Base-by-base conservation (phyloP, 177 flowering plant species). In the Vitis hybrid region DNA sequence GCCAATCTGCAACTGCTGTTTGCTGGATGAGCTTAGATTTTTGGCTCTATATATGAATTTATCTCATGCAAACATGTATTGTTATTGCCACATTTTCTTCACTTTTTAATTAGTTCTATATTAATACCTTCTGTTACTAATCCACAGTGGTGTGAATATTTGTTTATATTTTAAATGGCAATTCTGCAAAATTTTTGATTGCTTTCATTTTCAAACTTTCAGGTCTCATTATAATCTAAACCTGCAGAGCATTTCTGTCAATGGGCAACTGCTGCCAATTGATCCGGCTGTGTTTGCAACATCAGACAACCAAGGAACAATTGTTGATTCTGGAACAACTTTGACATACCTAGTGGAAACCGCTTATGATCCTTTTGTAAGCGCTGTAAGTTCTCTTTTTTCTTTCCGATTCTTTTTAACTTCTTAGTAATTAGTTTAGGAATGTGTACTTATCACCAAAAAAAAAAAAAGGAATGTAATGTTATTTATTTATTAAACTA, bases 311-410 rank as follows among this genome's bases (percentile, higher is more conserved):
- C 77, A 74, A 33, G 92, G 89, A 69, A 88, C 94, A 50, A 88
- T 89, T 64, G 67, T 89, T 53, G 90, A 89, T 70, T 82, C 94
- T 28, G 92, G 94, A 71, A 89, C 92, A 68, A 88, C 91, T 53
- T 82, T 89, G 80, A 78, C 94, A 9, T 89, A 89, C 74, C 88
- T 89, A 59, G 87, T 83, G n/a, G 88, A 81, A 74, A 89, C 85
- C 70, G 92, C 90, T 59, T 88, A 82, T 77, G 87, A 86, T 83
- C 80, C 78, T 38, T 77, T 84, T 65, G 79, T 84, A 52, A 71
- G 60, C 74, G 77, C 83, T 59, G 88, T 84, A 74, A 82, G 88
- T 73, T 64, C 15, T 2, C 17, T 38, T 20, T 54, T 68, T 62
- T 0, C 11, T 49, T 53, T 8, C 1, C 55, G 19, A 0, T n/a